A percentile compares a stretch with the other conserved stretches of the same genome.
phyloP scores from a whole-genome alignment of 495 filamentous ascomycete genomes.

The Pseudoneurospora amorphoporcata region DNA sequence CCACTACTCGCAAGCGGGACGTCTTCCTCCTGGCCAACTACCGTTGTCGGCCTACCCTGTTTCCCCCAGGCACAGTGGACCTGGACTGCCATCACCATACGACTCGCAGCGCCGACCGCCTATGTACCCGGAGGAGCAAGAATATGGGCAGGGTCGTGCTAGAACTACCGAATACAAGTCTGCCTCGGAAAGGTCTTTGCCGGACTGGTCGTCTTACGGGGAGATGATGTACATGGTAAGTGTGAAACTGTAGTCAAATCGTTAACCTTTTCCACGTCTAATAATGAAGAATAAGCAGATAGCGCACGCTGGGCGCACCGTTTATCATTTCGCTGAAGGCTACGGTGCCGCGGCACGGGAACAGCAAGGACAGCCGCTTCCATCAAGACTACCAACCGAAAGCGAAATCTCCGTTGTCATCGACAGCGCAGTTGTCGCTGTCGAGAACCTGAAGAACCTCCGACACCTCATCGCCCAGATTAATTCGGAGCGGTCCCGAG shows the following conservation, averaged over 20 bases:
- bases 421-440: conserved; percentile 25
- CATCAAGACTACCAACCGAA: conserved; percentile 35
- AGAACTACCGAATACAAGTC: conserved; percentile 25
- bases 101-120: conserved; percentile 27
- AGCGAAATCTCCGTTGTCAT: conserved; percentile 33
- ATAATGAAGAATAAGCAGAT: conserved; percentile 29
- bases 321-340: conserved; percentile 37
- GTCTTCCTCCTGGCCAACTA: conserved; percentile 28
- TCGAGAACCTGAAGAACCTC: conserved; percentile 36
- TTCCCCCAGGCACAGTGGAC: conserved; percentile 27
- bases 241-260: not conserved
- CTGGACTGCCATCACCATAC: conserved; percentile 28
- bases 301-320: conserved; percentile 29
- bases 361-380: conserved; percentile 38
- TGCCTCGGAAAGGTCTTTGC: conserved; percentile 28
- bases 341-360: conserved; percentile 38
- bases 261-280: not conserved
- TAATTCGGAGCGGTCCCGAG: conserved; percentile 31
- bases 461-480: conserved; percentile 30
- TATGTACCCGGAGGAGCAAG: conserved; percentile 27
- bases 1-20: conserved; percentile 28
- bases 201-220: conserved; percentile 17
- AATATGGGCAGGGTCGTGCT: conserved; percentile 21
- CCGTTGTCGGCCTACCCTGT: conserved; percentile 34
- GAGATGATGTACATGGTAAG: conserved; percentile 34